Percentiles rank a stretch among this genome's conserved stretches.
Conservation (phyloP, 768 basidiomycete species). For the Leccinum subgranulosum region DNA sequence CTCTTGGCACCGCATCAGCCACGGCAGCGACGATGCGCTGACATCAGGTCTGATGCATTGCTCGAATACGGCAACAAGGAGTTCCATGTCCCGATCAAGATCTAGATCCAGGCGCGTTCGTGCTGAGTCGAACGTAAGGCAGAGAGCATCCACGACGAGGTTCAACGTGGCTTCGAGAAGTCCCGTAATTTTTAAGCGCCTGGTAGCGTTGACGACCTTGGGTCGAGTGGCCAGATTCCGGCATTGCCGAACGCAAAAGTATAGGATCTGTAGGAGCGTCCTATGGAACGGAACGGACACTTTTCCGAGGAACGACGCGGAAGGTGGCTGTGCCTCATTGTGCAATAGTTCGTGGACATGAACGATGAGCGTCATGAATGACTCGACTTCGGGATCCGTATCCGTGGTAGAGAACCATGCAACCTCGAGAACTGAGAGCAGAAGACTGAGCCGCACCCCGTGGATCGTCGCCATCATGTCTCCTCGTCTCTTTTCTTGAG, state of each 20-base stretch:
- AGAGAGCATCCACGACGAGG: constrained; percentile 66
- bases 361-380: constrained; percentile 59
- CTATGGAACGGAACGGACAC: constrained; percentile 73
- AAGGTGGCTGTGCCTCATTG: constrained; percentile 72
- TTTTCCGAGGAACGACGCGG: constrained; percentile 66
- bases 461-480: constrained; percentile 87
- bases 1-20: constrained; percentile 81
- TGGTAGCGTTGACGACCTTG: constrained; percentile 55
- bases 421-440: constrained; percentile 76
- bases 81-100: constrained; percentile 76
- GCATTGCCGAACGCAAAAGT: constrained; percentile 69
- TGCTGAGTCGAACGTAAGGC: constrained; percentile 64
- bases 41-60: constrained; percentile 72
- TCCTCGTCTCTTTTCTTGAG: constrained; percentile 66
- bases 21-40: constrained; percentile 63
- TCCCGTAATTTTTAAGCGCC: constrained; percentile 54
- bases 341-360: constrained; percentile 63
- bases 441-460: constrained; percentile 64
- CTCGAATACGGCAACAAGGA: constrained; percentile 79
- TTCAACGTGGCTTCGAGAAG: constrained; percentile 61
- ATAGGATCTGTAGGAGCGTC: constrained; percentile 73
- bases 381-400: constrained; percentile 49
- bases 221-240: constrained; percentile 47
- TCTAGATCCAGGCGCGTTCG: constrained; percentile 54
- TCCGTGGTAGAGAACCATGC: constrained; percentile 69